These are phyloP conservation scores for Salix purpurea DNA, from an alignment of 345 rosid genomes.

Conservation along the genomic window DNA sequence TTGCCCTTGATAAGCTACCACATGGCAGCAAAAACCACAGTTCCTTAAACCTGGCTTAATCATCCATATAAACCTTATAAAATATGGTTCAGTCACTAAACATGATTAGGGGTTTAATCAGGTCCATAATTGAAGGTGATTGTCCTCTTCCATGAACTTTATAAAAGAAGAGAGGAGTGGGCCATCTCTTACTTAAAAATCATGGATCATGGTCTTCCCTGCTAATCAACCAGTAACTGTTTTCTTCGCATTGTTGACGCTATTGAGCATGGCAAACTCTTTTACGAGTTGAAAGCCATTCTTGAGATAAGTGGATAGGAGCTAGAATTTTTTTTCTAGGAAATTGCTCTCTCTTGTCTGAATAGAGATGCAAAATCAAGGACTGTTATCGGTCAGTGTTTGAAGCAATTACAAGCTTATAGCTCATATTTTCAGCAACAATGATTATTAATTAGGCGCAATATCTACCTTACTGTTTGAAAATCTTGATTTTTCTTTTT, in stretches of 20 bases:
- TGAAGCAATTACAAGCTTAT: not conserved
- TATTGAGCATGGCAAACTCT: not conserved
- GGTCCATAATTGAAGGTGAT: conserved; percentile 1
- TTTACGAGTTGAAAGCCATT: not conserved
- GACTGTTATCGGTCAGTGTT: no score
- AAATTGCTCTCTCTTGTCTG: not conserved
- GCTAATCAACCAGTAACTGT: not conserved
- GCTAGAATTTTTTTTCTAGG: not conserved
- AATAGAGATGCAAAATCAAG: not conserved
- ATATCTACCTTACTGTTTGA: not conserved
- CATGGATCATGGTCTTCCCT: not conserved
- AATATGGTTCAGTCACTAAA: conserved; percentile 1
- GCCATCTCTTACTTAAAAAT: not conserved
- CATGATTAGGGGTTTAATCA: not conserved
- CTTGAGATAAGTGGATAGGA: no score
- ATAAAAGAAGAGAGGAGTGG: not conserved
- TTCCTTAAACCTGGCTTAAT: not conserved
- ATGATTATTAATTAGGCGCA: not conserved
- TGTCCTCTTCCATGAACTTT: not conserved
- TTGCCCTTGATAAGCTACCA: not conserved
- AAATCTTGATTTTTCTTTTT: no score
- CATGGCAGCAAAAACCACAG: conserved; percentile 7
- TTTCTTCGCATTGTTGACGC: not conserved
- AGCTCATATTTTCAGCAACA: not conserved
- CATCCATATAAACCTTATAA: not conserved